Evolutionary conservation across 805 yeast genomes (phyloP).

Genomic region (Millerozyma miso): DNA sequence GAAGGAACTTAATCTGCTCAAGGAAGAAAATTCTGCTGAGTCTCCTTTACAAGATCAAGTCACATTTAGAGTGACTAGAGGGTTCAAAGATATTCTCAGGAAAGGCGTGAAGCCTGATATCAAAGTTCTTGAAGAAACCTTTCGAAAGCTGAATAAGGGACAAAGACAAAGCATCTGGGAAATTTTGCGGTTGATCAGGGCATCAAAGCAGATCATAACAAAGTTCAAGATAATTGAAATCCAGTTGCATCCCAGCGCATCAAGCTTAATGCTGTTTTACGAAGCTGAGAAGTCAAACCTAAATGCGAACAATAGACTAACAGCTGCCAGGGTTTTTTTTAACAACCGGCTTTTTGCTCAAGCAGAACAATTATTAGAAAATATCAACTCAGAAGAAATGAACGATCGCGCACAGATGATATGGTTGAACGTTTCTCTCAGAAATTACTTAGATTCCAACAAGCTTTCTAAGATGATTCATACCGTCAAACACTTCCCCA

Average conservation of each 20-base stretch:
- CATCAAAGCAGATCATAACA: conserved; percentile 7
- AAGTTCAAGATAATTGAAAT: conserved; percentile 16
- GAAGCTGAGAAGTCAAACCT: conserved; percentile 10
- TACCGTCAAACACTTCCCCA: conserved; percentile 25
- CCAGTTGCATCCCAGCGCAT: conserved; percentile 14
- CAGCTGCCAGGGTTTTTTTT: conserved; percentile 26
- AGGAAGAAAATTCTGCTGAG: conserved; percentile 11
- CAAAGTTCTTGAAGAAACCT: conserved; percentile 27
- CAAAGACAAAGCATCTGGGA: conserved; percentile 22
- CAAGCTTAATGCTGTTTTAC: conserved; percentile 13
- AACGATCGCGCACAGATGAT: conserved; percentile 23
- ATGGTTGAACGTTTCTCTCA: conserved; percentile 20
- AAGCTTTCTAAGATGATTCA: conserved; percentile 16
- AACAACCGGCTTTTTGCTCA: conserved; percentile 23
- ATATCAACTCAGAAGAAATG: conserved; percentile 20
- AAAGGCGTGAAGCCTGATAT: conserved; percentile 35
- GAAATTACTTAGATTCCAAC: conserved; percentile 17
- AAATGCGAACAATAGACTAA: conserved; percentile 23
- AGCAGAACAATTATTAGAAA: conserved; percentile 18
- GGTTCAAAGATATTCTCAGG: conserved; percentile 28
- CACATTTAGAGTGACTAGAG: conserved; percentile 26
- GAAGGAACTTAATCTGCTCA: conserved; percentile 15
- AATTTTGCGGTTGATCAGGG: conserved; percentile 14
- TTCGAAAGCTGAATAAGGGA: conserved; percentile 19
- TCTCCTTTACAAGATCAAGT: conserved; percentile 19